These are phyloP conservation scores for Nakataea oryzae DNA, from an alignment of 2,329 filamentous ascomycete species.

Conservation along the genomic window DNA sequence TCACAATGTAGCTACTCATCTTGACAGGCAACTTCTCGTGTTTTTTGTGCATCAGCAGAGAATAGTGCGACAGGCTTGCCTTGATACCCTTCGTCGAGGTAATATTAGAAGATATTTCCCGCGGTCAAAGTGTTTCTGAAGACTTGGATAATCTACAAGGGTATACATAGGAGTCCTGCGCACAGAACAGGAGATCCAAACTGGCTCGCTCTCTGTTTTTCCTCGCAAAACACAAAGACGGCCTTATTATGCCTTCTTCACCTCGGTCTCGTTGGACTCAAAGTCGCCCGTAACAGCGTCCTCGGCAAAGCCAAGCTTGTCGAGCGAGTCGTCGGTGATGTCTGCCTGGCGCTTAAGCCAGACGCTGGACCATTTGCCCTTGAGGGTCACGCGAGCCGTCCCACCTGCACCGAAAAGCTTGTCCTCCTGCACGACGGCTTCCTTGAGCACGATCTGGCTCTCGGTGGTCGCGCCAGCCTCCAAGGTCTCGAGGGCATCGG, in stretches of 20 bases:
- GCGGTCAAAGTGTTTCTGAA: too few species aligned
- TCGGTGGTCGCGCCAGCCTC: conserved; percentile 1
- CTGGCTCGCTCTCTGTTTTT: not conserved
- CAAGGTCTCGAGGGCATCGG: conserved; percentile 4
- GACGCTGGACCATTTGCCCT: not conserved
- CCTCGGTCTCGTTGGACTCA: not conserved
- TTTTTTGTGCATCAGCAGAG: too few species aligned
- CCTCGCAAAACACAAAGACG: too few species aligned
- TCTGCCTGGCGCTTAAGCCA: not conserved
- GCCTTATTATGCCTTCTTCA: not conserved
- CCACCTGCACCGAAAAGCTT: not conserved
- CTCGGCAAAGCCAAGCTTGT: not conserved
- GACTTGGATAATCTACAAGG: not conserved
- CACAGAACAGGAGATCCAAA: not conserved
- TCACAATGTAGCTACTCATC: not conserved
- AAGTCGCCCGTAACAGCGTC: not conserved
- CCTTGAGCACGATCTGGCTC: not conserved
- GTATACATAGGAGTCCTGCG: not conserved
- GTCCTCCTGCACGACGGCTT: not conserved
- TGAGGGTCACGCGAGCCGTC: not conserved
- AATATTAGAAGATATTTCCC: too few species aligned
- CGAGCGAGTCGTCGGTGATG: not conserved
- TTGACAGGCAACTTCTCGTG: not conserved
- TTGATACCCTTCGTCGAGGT: not conserved
- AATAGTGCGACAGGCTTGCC: too few species aligned